Percentiles rank a stretch among this genome's conserved stretches.
Conservation (phyloP, 2,329 filamentous ascomycete genomes). For the Ophiobolus disseminans region DNA sequence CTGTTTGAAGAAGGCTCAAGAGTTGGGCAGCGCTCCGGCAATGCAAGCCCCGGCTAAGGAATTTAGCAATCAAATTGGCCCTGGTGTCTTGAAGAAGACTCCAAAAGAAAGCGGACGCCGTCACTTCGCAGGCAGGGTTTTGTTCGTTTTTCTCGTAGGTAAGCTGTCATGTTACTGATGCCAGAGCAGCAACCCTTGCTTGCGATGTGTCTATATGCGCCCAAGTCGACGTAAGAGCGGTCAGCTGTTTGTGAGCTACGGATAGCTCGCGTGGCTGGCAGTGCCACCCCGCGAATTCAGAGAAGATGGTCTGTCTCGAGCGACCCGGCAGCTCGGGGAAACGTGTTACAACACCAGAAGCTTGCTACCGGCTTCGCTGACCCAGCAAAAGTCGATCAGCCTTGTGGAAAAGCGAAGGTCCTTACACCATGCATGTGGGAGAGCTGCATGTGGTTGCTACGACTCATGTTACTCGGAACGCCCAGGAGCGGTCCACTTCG, state of each 20-base stretch:
- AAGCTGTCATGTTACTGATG: neutral
- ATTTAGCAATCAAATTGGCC: neutral
- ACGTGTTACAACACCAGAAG: neutral
- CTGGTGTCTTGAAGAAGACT: neutral
- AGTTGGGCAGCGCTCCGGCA: conserved; percentile 6
- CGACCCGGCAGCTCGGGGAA: neutral
- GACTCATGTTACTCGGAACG: neutral
- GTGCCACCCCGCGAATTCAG: conserved; percentile 1
- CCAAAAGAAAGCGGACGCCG: no score
- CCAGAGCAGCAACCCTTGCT: neutral
- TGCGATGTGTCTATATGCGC: neutral
- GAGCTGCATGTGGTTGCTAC: neutral
- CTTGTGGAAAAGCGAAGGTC: neutral
- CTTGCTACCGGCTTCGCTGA: neutral
- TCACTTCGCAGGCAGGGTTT: no score
- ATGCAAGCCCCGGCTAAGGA: neutral
- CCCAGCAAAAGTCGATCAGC: neutral
- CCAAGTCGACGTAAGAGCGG: conserved; percentile 1
- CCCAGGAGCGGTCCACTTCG: neutral
- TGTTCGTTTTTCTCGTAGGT: neutral
- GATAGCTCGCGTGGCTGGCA: conserved; percentile 5
- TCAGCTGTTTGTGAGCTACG: conserved; percentile 3
- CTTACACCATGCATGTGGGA: neutral
- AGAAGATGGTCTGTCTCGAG: neutral
- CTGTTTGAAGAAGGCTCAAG: neutral